Base-by-base conservation (phyloP, 805 yeast species). In the Cyberlindnera mycetangii region DNA sequence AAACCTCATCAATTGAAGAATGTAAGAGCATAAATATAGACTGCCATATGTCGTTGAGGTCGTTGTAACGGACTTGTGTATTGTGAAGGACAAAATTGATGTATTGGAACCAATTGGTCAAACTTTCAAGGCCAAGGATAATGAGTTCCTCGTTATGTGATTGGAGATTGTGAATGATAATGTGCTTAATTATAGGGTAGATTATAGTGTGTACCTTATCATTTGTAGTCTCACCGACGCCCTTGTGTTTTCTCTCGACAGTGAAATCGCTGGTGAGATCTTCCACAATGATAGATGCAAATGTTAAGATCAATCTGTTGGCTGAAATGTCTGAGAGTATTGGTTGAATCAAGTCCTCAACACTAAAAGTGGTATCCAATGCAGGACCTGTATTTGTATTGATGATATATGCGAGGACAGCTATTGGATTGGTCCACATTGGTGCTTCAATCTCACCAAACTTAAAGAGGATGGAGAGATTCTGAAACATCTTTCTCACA, bases 401-500 rank as follows among this genome's bases (percentile, higher is more conserved):
- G 22, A 55, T 43, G 14, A 54, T 45, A 30, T 43, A 47, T 5
- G 58, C 33, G 16, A 69, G 28, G 1, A 68, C 48, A 1, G 52
- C 30, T 22, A 77, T 43, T 1, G 82, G 80, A 39, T 69, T 54
- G 6, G 42, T 36, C 75, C 81, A 77, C 3, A 47, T 39, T 1
- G 55, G 45, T 33, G 63, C 65, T 45, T 69, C 62, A 37, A 72
- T 61, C 4, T 44, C 45, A 19, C 37, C 48, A 12, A 46, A 46
- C 17, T 41, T 50, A 59, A 68, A 83, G 4, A 78, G 56, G 27
- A 77, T 56, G 3, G 81, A 69, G 24, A 82, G 53, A 39, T 79
- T 75, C 7, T 85, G 74, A 41, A 84, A 60, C 41, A 85, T 59
- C 54, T 85, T 85, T 47, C 70, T 74, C 19, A 78, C 61, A n/a